Evolutionary conservation across 148 eudicot species (phyloP), one percentile per base, ranked within the genome.

Genomic region (Nyssa sinensis): DNA sequence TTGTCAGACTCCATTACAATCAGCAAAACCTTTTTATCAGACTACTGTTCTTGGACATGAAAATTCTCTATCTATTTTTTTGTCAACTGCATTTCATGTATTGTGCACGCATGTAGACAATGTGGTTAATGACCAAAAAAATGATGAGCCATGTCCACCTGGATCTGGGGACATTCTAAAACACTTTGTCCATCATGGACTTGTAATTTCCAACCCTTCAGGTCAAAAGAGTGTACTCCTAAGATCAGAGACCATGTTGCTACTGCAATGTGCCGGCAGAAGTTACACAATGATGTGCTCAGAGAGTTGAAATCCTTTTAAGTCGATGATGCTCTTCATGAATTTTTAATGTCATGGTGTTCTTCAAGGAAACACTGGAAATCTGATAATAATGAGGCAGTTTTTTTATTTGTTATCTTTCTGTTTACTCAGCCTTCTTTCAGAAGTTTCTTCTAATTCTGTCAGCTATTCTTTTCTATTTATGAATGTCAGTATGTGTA

Each of bases 241-340:
- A 83, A 77, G 78, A 67, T 79, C 28, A 73, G 71, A 60, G 78
- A 78, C 47, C 73, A 81, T 72, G 80, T 82, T 51, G 77, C 72
- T 62, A 77, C 88, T 84, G 88, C 96, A 62, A 80, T 86, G 69
- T 84, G 82, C 74, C 87, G 93, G 44, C 87, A 82, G 81, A 92
- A 80, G 85, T 80, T 95, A 75, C 93, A 91, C 71, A 87, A 89
- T 25, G 84, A 69, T 71, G 92, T 88, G 69, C 85, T 89, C 10
- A 81, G 83, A 71, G 92, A 86, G 39, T 93, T 87, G 91, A 84
- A 83, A 62, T 71, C 84, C 21, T 64, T 82, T 69, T 85, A 84
- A 76, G 75, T 81, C 60, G 87, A 88, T 33, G 71, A 73, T 69
- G 60, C 77, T 47, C 75, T 81, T 73, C 64, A 75, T 41, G 75